phyloP scores from a whole-genome alignment of 164 flowering plant species.

The Macadamia integrifolia region DNA sequence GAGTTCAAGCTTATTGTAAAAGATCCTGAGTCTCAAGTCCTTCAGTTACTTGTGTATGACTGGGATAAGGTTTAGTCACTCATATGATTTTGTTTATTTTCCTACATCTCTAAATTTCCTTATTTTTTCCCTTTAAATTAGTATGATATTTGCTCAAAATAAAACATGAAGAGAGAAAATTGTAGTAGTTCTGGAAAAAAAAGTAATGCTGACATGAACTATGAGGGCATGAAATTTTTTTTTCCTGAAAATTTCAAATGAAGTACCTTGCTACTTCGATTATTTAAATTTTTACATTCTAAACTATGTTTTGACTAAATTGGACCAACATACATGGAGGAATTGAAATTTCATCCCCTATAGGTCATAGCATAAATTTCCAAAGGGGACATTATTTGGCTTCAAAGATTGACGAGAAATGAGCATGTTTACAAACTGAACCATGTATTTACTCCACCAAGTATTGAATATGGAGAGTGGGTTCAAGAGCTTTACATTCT shows the following conservation, averaged over 20 bases:
- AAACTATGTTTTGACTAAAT: too few relatives aligned
- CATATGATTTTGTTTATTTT: constrained; percentile 4
- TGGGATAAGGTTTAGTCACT: constrained; percentile 65
- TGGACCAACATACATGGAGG: neutral
- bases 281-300: too few relatives aligned
- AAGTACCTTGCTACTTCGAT: too few relatives aligned
- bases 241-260: too few relatives aligned
- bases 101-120: neutral
- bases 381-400: too few relatives aligned
- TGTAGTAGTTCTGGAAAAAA: too few relatives aligned
- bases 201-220: too few relatives aligned
- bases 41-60: constrained; percentile 56
- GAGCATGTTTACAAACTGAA: neutral
- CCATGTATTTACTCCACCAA: neutral
- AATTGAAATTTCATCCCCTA: too few relatives aligned
- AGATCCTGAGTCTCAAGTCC: constrained; percentile 58
- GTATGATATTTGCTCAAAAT: neutral
- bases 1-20: constrained; percentile 58
- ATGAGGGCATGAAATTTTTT: too few relatives aligned
- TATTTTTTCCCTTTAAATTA: neutral
- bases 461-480: neutral
- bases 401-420: neutral
- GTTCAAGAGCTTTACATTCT: neutral
- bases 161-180: too few relatives aligned
- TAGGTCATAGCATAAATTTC: too few relatives aligned